phyloP scores from a whole-genome alignment of 768 basidiomycete species.

The Auricularia heimuer region DNA sequence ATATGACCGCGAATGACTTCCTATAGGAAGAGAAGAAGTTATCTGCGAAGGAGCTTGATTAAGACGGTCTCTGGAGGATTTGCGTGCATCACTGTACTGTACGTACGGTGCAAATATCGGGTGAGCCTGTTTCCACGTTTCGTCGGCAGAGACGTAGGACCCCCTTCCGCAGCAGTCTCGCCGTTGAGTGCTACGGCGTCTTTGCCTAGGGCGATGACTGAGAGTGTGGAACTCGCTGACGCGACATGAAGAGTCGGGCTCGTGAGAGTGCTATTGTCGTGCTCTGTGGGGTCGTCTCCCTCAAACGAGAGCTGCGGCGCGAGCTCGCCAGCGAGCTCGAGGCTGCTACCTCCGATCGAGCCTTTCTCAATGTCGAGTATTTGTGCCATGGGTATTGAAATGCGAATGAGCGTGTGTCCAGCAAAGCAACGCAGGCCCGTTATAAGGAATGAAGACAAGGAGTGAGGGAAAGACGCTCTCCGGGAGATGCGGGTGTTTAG shows the following conservation, averaged over 20 bases:
- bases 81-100: neutral
- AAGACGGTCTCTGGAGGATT: neutral
- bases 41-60: neutral
- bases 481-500: too few relatives aligned
- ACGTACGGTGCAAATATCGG: neutral
- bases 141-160: neutral
- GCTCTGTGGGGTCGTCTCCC: neutral
- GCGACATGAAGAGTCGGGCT: too few relatives aligned
- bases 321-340: neutral
- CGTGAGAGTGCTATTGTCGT: neutral
- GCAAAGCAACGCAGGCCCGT: too few relatives aligned
- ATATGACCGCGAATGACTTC: neutral
- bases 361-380: neutral
- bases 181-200: too few relatives aligned
- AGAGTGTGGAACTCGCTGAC: too few relatives aligned
- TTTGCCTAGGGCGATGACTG: too few relatives aligned
- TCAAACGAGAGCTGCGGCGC: neutral
- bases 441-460: too few relatives aligned
- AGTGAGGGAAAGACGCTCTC: too few relatives aligned
- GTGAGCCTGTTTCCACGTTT: neutral
- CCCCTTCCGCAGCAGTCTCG: too few relatives aligned
- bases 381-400: neutral
- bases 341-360: neutral
- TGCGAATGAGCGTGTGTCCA: neutral
- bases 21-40: neutral